Base-by-base conservation (phyloP, 257 asterid genomes). In the Przewalskia tangutica region DNA sequence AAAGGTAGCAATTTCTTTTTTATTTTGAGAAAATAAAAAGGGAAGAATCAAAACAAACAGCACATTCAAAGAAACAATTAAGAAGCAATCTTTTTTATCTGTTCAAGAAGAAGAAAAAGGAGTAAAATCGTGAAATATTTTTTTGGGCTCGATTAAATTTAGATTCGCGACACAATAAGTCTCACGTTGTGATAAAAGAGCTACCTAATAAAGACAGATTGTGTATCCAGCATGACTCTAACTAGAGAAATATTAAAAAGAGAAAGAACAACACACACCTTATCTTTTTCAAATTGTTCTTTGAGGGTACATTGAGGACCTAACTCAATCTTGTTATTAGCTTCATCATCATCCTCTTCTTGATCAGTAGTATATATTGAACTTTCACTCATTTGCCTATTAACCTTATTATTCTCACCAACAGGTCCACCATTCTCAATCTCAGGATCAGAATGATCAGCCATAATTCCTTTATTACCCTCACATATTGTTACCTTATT, bases 281-380 rank as follows among this genome's bases (percentile, higher is more conserved):
- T 93, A 91, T 95, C 98, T 82, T 90, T 92, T 82, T 93, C 98
- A 82, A 91, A 92, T 83, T 90, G 88, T 84, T 92, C 98, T 75
- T 93, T 95, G 91, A 95, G 98, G 48, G 98, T 92, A 81, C 90
- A 91, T 80, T 91, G 93, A 84, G 98, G 98, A 5, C 98, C 98
- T 91, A 95, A 86, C 83, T 91, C 91, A 53, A 95, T 89, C 86
- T 89, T 91, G 54, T 89, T 84, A 12, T 92, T 92, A 70, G 85
- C n/a, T 6, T 95, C 98, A 20, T 93, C 98, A 23, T 92, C 98
- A 1, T 95, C 98, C 79, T 93, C 98, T 80, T 95, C 95, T 87
- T 75, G 79, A 75, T 91, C 97, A 27, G 96, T 92, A 8, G 95
- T 84, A 34, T 88, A 91, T 8, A 88, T 81, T 46, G 97, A 93